Conservation (phyloP, 1,284 basidiomycete species). For the Ceratobasidium sp. region DNA sequence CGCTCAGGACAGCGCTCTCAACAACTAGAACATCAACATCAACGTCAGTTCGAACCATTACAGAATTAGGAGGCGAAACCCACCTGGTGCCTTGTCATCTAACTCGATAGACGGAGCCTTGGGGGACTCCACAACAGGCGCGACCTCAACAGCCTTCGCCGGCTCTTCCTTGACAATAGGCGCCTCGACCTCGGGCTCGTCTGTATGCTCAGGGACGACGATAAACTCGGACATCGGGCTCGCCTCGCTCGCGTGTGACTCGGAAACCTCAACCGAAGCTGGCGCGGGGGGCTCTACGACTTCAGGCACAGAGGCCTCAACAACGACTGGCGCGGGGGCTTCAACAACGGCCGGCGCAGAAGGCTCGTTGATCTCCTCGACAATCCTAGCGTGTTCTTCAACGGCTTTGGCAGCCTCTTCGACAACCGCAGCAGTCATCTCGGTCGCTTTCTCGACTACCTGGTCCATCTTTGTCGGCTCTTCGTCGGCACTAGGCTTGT, state of each 20-base stretch:
- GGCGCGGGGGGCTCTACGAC: neutral
- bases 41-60: constrained; percentile 10
- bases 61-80: neutral
- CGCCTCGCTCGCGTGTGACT: no score
- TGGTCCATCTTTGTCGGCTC: neutral
- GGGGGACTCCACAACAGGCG: neutral
- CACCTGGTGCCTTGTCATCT: neutral
- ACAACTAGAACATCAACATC: neutral
- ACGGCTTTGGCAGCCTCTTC: constrained; percentile 17
- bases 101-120: neutral
- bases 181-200: neutral
- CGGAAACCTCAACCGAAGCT: constrained; percentile 4
- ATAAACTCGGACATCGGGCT: constrained; percentile 15
- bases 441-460: constrained; percentile 4
- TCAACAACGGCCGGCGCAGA: neutral
- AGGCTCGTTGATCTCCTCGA: neutral
- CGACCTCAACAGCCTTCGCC: neutral
- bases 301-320: neutral
- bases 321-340: neutral
- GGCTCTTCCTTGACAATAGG: neutral
- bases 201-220: neutral
- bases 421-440: neutral
- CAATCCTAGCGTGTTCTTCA: constrained; percentile 22
- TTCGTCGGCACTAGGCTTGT: constrained; percentile 10
- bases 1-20: neutral